Conservation (phyloP, 352 stramenopile genomes). For the Phytophthora chlamydospora region DNA sequence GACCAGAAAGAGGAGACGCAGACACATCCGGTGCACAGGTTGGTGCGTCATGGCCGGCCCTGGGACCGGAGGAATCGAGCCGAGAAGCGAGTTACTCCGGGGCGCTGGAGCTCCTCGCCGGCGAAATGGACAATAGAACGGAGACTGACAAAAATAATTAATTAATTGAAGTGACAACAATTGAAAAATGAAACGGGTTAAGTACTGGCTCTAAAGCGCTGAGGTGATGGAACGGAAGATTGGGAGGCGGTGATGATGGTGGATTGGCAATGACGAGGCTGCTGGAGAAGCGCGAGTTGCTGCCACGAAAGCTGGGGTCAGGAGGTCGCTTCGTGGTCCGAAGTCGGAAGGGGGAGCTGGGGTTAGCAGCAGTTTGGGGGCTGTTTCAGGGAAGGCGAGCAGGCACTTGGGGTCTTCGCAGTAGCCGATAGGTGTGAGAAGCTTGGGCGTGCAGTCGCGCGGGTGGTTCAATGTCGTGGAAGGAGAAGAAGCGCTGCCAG, state of each 20-base stretch:
- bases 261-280: not conserved
- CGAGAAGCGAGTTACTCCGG: constrained; percentile 5
- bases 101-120: constrained; percentile 9
- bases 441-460: no score
- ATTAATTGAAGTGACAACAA: no score
- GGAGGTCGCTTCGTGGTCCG: not conserved
- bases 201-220: constrained; percentile 9
- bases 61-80: constrained; percentile 12
- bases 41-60: not conserved
- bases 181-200: not conserved
- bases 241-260: not conserved
- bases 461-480: no score
- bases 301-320: constrained; percentile 8
- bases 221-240: not conserved
- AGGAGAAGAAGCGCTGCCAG: no score
- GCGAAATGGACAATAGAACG: constrained; percentile 12
- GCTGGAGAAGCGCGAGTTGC: not conserved
- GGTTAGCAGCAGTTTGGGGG: not conserved
- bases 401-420: no score
- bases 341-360: no score
- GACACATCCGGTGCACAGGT: constrained; percentile 11
- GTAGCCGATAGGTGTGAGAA: no score
- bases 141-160: not conserved
- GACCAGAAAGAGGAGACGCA: constrained; percentile 25
- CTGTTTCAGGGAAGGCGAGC: no score